A percentile compares a stretch with the other conserved stretches of the same genome.
These are phyloP conservation scores for Salvia sclarea DNA, from an alignment of 305 asterid genomes.

Conservation along the genomic window DNA sequence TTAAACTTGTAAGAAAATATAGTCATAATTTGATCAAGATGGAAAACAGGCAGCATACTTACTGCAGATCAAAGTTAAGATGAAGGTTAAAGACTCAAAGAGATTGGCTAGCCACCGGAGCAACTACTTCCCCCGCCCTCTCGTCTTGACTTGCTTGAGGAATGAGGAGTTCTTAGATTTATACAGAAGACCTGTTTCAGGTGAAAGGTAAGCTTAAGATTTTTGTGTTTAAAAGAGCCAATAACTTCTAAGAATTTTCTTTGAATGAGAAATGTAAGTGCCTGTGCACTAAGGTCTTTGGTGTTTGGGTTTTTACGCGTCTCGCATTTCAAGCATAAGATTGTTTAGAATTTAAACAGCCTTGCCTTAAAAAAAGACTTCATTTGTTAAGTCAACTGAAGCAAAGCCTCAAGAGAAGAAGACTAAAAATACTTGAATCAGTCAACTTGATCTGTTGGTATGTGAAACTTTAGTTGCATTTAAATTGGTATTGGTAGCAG, in stretches of 20 bases:
- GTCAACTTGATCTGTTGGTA: no score
- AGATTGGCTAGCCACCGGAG: no score
- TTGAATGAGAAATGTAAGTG: background rate
- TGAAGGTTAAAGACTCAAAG: background rate
- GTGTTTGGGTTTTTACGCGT: background rate
- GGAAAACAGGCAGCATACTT: no score
- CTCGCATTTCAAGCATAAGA: background rate
- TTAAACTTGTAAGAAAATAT: no score
- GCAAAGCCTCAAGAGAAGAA: background rate
- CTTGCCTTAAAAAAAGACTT: slow-evolving; percentile 7
- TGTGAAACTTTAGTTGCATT: no score
- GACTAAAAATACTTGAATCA: background rate
- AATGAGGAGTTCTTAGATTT: background rate
- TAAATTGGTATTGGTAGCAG: no score
- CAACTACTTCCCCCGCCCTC: no score
- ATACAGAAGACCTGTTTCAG: background rate
- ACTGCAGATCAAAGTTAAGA: no score
- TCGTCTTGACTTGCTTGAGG: no score
- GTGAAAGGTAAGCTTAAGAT: no score
- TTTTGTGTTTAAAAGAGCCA: background rate
- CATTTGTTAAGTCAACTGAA: background rate
- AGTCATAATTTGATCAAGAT: no score
- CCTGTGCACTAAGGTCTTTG: background rate
- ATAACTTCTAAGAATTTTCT: background rate
- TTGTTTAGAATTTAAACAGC: background rate